These are phyloP conservation scores for Rubia yunnanensis DNA, from an alignment of 257 asterid species.

Conservation along the genomic window DNA sequence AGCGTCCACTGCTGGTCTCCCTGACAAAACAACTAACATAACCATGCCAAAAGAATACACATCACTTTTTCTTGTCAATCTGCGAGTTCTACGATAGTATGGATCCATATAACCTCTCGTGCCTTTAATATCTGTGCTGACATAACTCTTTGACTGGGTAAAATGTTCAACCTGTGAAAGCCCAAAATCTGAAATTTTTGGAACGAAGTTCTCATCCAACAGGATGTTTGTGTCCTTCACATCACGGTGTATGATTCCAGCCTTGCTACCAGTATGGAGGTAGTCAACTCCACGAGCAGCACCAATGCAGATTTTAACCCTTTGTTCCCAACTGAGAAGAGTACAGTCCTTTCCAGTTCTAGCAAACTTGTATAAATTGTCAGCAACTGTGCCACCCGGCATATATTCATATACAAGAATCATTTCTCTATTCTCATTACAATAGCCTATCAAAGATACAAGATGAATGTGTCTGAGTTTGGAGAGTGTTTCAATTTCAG, in stretches of 20 bases:
- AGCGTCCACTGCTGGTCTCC: background rate
- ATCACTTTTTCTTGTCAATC: conserved; percentile 3
- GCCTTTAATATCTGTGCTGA: conserved; percentile 2
- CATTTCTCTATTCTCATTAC: conserved; percentile 1
- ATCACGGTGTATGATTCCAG: conserved; percentile 14
- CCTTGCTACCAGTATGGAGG: conserved; percentile 6
- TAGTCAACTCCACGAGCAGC: conserved; percentile 8
- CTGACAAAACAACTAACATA: conserved; percentile 9
- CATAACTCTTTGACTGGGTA: background rate
- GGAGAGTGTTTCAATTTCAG: conserved; percentile 6
- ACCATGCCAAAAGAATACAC: conserved; percentile 14
- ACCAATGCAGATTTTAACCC: conserved; percentile 14
- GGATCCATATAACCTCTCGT: conserved; percentile 16
- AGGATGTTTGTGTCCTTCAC: conserved; percentile 15
- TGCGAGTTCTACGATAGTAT: background rate
- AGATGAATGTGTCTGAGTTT: conserved; percentile 2
- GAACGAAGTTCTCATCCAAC: conserved; percentile 2
- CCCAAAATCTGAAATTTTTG: conserved; percentile 17
- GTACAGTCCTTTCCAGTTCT: background rate
- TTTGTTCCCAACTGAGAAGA: conserved; percentile 13
- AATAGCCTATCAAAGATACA: conserved; percentile 10
- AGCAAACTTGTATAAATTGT: background rate
- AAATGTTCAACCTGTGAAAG: background rate
- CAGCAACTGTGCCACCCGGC: conserved; percentile 9
- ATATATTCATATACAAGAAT: conserved; percentile 12